Evolutionary conservation across 306 rosid species (phyloP).

Genomic region (Sicyos edulis): DNA sequence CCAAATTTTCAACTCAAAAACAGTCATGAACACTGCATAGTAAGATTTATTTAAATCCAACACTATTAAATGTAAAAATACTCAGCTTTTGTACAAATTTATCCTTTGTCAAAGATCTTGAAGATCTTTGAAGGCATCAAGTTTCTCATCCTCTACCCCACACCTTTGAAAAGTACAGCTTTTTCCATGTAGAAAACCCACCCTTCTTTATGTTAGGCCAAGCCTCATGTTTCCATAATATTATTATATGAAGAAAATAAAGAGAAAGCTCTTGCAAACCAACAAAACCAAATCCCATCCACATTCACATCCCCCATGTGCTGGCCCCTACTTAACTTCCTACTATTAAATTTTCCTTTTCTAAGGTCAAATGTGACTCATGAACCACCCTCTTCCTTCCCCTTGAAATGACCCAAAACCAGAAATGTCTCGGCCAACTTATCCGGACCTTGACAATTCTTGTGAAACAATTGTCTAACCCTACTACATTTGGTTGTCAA

Average conservation of each 20-base stretch:
- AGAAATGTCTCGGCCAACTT: neutral
- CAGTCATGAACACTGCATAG: neutral
- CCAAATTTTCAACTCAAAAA: neutral
- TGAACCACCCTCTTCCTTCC: neutral
- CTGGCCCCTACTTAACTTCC: constrained; percentile 6
- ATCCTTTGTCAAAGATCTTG: neutral
- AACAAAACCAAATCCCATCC: constrained; percentile 14
- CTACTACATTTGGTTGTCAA: too few relatives aligned
- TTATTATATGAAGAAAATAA: constrained; percentile 8
- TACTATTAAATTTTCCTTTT: neutral
- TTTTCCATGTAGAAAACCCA: neutral
- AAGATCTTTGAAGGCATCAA: constrained; percentile 10
- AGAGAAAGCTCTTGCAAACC: neutral
- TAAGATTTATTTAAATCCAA: neutral
- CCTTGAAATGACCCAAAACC: neutral
- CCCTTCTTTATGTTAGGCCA: constrained; percentile 10
- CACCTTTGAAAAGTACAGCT: neutral
- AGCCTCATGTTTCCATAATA: constrained; percentile 18
- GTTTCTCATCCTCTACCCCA: constrained; percentile 10
- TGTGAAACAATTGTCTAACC: too few relatives aligned
- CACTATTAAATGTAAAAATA: neutral
- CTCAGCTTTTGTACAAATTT: neutral
- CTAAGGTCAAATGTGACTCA: constrained; percentile 3
- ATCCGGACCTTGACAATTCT: too few relatives aligned
- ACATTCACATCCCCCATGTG: constrained; percentile 16